Percentiles rank a stretch among this genome's conserved stretches.
Conservation (phyloP, 352 stramenopile genomes). For the Pythium insidiosum region DNA sequence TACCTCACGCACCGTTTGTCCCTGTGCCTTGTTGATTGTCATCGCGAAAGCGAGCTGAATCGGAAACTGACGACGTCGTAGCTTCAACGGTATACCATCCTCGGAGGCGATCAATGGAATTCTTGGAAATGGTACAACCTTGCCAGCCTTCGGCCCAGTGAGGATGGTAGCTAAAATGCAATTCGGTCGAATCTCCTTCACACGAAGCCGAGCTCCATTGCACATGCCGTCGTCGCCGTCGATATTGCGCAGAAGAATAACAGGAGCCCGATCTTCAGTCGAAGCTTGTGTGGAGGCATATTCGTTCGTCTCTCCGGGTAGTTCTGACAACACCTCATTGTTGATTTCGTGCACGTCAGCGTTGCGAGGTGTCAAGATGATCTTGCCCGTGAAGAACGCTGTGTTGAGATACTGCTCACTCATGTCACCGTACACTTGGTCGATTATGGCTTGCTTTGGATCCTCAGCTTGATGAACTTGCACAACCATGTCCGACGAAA, state of each 20-base stretch:
- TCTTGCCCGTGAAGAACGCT: neutral
- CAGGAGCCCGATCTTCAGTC: slow-evolving; percentile 8
- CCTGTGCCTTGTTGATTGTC: slow-evolving; percentile 18
- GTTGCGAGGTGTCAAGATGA: slow-evolving; percentile 2
- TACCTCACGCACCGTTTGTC: slow-evolving; percentile 10
- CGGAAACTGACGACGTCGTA: slow-evolving; percentile 9
- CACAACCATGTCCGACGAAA: neutral
- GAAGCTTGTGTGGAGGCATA: slow-evolving; percentile 17
- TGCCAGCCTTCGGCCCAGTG: slow-evolving; percentile 3
- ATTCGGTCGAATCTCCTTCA: slow-evolving; percentile 9
- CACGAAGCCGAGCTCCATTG: slow-evolving; percentile 16
- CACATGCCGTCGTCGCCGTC: slow-evolving; percentile 16
- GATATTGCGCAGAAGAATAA: slow-evolving; percentile 26
- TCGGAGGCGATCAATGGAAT: slow-evolving; percentile 6
- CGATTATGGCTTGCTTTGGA: neutral
- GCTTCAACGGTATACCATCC: slow-evolving; percentile 3
- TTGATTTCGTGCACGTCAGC: slow-evolving; percentile 1
- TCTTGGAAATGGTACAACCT: slow-evolving; percentile 9
- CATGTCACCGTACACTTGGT: neutral
- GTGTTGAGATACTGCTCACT: neutral
- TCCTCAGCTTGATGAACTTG: neutral
- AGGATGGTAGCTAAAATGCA: slow-evolving; percentile 20
- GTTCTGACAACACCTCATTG: neutral
- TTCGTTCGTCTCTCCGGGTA: neutral
- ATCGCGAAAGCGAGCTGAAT: slow-evolving; percentile 8